Percentiles rank a stretch among this genome's conserved stretches.
These are phyloP conservation scores for Thelonectria olida DNA, from an alignment of 2,329 filamentous ascomycete species.

Conservation along the genomic window DNA sequence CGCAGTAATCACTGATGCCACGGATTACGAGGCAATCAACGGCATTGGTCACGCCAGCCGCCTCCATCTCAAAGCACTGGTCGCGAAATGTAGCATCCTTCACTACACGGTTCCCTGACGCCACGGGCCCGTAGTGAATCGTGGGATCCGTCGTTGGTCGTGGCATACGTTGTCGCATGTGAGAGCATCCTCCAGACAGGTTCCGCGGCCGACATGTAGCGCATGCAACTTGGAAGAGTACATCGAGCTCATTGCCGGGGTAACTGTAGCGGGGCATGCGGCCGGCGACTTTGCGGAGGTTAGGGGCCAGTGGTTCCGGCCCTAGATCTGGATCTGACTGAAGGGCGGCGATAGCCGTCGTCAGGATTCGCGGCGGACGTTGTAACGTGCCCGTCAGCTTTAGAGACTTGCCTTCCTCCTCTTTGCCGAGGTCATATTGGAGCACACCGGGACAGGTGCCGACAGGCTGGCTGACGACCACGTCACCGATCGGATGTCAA, in stretches of 20 bases:
- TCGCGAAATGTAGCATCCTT: background rate
- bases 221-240: background rate
- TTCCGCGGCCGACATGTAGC: background rate
- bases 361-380: background rate
- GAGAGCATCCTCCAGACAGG: background rate
- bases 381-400: background rate
- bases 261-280: background rate
- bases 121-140: background rate
- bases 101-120: background rate
- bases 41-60: background rate
- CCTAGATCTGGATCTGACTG: constrained; percentile 1
- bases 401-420: background rate
- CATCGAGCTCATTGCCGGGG: constrained; percentile 5
- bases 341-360: constrained; percentile 5
- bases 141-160: background rate
- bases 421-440: constrained; percentile 26
- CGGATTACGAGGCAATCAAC: constrained; percentile 1
- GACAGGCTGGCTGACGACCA: constrained; percentile 19
- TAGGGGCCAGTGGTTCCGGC: background rate
- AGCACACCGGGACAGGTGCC: constrained; percentile 10
- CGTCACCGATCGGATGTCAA: constrained; percentile 28
- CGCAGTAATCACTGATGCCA: constrained; percentile 3
- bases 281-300: background rate
- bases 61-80: constrained; percentile 6
- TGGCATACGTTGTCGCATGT: background rate